Base-by-base conservation (phyloP, 1,284 basidiomycete species). In the Albatrellus sp. region DNA sequence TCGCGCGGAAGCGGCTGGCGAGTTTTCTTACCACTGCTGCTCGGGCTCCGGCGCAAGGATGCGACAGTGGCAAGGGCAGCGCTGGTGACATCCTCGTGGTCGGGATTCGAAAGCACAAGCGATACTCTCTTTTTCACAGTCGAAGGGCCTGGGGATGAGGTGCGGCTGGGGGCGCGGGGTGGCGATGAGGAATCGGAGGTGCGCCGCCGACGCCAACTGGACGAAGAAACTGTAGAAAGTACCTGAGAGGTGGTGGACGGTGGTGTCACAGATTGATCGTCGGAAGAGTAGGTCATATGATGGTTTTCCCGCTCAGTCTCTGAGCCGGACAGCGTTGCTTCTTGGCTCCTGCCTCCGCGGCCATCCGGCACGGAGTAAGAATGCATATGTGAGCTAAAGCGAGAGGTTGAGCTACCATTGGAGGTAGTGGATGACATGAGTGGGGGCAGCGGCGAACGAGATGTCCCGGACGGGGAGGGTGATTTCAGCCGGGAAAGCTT, bases 251-350 rank as follows among this genome's bases (percentile, higher is more conserved):
- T 54, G 19, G 61, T 50, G 44, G 66, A 60, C 5, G 66, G 61
- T 5, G 67, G 66, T n/a, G 68, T 63, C 31, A 56, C 55, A 42
- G 66, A 54, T 47, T 61, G 55, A 46, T 66, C 69, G 31, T 70
- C 64, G 14, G 66, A 67, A 9, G 66, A 67, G 6, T 45, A 45
- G 32, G 63, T 60, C 14, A 49, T 61, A n/a, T 62, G 60, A 40
- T 62, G 55, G 45, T 69, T 70, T 59, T 85, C 83, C 31, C 80
- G 73, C 59, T 86, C 82, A 0, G 82, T 86, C 57, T 85, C 83
- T 2, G 81, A 85, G 34, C 82, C 83, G 19, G 82, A 85, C 40
- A 70, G 71, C n/a, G 58, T 55, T 10, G 48, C 31, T 19, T 65
- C 64, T n/a, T 46, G 48, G 28, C 50, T 13, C 5, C 37, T 16